Evolutionary conservation across 73 alveolate genomes (phyloP), one percentile per base, ranked within the genome.

Genomic region (Symbiodinium natans): DNA sequence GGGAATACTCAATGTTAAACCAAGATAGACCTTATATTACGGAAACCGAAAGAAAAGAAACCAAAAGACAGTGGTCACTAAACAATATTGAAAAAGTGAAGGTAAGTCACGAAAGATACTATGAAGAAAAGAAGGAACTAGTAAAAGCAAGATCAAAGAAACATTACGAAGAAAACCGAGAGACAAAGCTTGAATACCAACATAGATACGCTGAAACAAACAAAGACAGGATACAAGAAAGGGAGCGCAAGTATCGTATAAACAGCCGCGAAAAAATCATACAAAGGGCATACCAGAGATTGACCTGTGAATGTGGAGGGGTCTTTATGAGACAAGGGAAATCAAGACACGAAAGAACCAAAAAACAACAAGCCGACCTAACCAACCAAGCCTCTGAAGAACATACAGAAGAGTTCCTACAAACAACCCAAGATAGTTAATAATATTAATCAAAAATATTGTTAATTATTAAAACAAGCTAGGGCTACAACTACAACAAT

Each of bases 221-320:
- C 75, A 56, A 56, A 56, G 75, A 5, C 75, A 15, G 75, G 75
- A 56, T 56, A 56, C 29, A 56, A 25, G 75, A 56, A 2, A 56
- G 75, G 33, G 75, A 25, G 75, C 33, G 75, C 75, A 56, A 56
- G 75, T 56, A 56, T 56, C 75, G 75, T 56, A 56, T 56, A 25
- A 56, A 56, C 75, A 56, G 19, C 33, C 75, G 36, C 33, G 75
- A 56, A 25, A 9, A 56, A 56, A 56, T 56, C 31, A 56, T 56
- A 21, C 74, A 56, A 56, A 56, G 74, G 74, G 74, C 74, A 56
- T 56, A 56, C 74, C 75, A 25, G 75, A 15, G 75, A 56, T 56
- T 56, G 75, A 56, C 75, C 74, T 56, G 33, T 56, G 75, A 56
- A 56, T 56, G 75, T 56, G 74, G 74, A 56, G 74, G 74, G 75